Conservation (phyloP, 2,329 filamentous ascomycete genomes). For the Periconia sp. region DNA sequence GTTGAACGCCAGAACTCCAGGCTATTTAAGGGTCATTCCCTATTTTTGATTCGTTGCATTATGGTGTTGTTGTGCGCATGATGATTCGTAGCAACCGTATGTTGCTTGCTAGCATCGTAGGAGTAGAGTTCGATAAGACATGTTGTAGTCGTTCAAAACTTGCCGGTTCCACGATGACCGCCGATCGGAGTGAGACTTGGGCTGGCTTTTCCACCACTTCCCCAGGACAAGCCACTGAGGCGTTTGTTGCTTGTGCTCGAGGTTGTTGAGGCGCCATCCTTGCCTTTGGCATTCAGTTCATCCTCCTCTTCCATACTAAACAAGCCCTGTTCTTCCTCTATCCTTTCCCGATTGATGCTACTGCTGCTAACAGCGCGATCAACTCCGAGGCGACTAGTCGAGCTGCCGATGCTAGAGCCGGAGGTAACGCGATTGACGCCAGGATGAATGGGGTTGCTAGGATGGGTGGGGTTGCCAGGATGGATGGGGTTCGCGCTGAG, state of each 20-base stretch:
- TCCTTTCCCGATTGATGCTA: slow-evolving; percentile 48
- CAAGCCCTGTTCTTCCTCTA: slow-evolving; percentile 51
- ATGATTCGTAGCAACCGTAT: slow-evolving; percentile 7
- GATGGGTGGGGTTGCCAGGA: too few species aligned
- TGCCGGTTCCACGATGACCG: slow-evolving; percentile 27
- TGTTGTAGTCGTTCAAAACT: slow-evolving; percentile 16
- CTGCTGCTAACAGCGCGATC: slow-evolving; percentile 49
- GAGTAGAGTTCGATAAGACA: not conserved
- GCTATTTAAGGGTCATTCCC: slow-evolving; percentile 5
- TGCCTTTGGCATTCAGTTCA: slow-evolving; percentile 36
- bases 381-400: slow-evolving; percentile 37
- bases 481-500: slow-evolving; percentile 22
- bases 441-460: slow-evolving; percentile 70
- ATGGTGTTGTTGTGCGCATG: slow-evolving; percentile 3
- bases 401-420: slow-evolving; percentile 37
- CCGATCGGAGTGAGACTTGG: slow-evolving; percentile 43
- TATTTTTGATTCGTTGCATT: slow-evolving; percentile 9
- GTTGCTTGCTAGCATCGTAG: too few species aligned
- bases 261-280: slow-evolving; percentile 42
- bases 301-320: slow-evolving; percentile 52
- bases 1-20: slow-evolving; percentile 9
- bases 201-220: slow-evolving; percentile 43
- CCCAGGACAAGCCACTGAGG: slow-evolving; percentile 44
- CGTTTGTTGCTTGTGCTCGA: slow-evolving; percentile 44
- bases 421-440: slow-evolving; percentile 62